These are phyloP conservation scores for Ogataea naganishii DNA, from an alignment of 805 yeast species.

Conservation along the genomic window DNA sequence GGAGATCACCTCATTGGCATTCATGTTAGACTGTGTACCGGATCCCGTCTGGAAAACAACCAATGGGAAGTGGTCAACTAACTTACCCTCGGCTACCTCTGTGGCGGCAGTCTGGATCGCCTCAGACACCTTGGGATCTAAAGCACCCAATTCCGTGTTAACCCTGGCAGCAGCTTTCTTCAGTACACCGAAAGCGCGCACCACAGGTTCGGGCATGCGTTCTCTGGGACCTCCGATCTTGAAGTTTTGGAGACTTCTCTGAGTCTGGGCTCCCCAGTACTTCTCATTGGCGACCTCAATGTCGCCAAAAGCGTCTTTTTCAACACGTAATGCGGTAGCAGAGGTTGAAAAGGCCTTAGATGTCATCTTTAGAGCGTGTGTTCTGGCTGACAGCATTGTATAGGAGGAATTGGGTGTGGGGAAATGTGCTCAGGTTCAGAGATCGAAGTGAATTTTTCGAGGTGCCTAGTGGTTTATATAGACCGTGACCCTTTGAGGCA, in stretches of 20 bases:
- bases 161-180: constrained; percentile 94
- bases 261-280: constrained; percentile 99
- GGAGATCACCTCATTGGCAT: constrained; percentile 97
- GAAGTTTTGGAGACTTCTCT: constrained; percentile 87
- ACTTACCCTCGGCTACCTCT: constrained; percentile 88
- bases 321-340: constrained; percentile 46
- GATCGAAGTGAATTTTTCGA: too few relatives aligned
- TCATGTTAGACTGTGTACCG: constrained; percentile 98
- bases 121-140: constrained; percentile 74
- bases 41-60: constrained; percentile 99
- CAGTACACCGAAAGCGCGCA: constrained; percentile 86
- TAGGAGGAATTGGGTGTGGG: too few relatives aligned
- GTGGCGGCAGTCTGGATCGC: constrained; percentile 93
- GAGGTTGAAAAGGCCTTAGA: constrained; percentile 19
- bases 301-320: constrained; percentile 95
- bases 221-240: constrained; percentile 92
- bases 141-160: constrained; percentile 69
- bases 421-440: too few relatives aligned
- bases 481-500: too few relatives aligned
- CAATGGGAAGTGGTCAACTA: constrained; percentile 91
- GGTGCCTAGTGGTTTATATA: too few relatives aligned
- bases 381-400: neutral
- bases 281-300: constrained; percentile 79
- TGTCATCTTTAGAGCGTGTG: constrained; percentile 5
- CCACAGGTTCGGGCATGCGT: constrained; percentile 83